A percentile compares a stretch with the other conserved stretches of the same genome.
phyloP scores from a whole-genome alignment of 1,284 basidiomycete genomes.

The Peniophora sp. region DNA sequence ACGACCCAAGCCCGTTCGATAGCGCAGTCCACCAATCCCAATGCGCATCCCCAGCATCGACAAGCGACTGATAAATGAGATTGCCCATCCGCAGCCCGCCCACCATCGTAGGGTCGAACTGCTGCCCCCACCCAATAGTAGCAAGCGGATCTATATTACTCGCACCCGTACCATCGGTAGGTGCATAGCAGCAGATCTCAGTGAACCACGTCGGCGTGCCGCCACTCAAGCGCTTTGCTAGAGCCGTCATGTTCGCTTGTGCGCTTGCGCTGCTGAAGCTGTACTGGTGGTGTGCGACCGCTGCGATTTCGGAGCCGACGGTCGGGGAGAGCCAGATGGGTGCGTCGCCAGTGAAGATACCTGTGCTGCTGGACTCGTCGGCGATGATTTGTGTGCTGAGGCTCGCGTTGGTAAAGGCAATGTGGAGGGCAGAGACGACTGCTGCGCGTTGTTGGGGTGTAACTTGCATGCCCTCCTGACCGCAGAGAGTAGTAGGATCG shows the following conservation, averaged over 20 bases:
- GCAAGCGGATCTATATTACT: constrained; percentile 1
- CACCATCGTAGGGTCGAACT: constrained; percentile 11
- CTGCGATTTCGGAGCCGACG: constrained; percentile 11
- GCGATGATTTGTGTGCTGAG: constrained; percentile 14
- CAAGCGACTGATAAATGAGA: constrained; percentile 14
- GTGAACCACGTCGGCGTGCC: constrained; percentile 15
- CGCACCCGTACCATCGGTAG: constrained; percentile 1
- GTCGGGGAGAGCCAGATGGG: constrained; percentile 13
- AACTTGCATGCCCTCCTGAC: constrained; percentile 19
- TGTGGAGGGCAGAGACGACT: constrained; percentile 14
- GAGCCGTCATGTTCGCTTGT: constrained; percentile 8
- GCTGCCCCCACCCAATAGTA: constrained; percentile 2
- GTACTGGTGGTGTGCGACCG: constrained; percentile 16
- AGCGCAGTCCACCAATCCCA: constrained; percentile 18
- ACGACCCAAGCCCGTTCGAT: constrained; percentile 14
- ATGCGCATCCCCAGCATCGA: constrained; percentile 6
- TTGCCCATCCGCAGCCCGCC: constrained; percentile 15
- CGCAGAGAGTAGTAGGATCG: constrained; percentile 5
- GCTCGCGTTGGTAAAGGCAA: constrained; percentile 11
- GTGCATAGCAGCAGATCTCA: constrained; percentile 12
- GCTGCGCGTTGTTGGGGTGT: constrained; percentile 14
- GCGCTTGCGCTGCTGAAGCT: constrained; percentile 10
- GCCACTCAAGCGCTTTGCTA: constrained; percentile 10
- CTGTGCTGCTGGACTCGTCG: constrained; percentile 11
- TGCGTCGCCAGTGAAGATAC: constrained; percentile 14